Evolutionary conservation across 148 eudicot genomes (phyloP).

Genomic region (Fagopyrum tataricum): DNA sequence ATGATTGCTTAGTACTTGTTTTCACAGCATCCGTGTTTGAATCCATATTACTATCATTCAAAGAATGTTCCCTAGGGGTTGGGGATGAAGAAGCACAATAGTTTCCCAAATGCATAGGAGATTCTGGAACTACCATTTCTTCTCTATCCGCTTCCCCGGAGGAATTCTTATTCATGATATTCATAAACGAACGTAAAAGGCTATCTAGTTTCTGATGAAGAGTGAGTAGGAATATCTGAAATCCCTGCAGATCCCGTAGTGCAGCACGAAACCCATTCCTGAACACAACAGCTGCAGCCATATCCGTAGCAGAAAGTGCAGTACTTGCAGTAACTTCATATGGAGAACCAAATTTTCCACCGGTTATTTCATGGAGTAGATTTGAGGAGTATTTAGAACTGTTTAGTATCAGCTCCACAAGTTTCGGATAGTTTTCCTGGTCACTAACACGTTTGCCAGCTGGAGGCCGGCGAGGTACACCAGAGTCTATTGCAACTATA

Average conservation of each 20-base stretch:
- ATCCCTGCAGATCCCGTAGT: constrained; percentile 87
- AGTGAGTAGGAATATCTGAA: constrained; percentile 88
- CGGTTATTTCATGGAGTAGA: constrained; percentile 69
- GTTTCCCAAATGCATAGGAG: constrained; percentile 39
- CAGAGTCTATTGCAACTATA: constrained; percentile 93
- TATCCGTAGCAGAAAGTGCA: constrained; percentile 30
- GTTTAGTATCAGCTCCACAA: constrained; percentile 90
- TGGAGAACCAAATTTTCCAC: constrained; percentile 66
- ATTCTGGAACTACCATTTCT: constrained; percentile 59
- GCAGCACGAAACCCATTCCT: constrained; percentile 86
- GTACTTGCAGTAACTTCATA: constrained; percentile 28
- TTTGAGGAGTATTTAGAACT: constrained; percentile 70
- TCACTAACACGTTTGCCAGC: constrained; percentile 85
- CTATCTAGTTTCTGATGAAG: constrained; percentile 88
- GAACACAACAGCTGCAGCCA: constrained; percentile 59
- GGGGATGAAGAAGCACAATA: constrained; percentile 30
- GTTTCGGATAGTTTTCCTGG: constrained; percentile 77
- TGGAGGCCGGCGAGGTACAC: constrained; percentile 98
- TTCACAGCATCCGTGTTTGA: constrained; percentile 38
- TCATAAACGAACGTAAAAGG: constrained; percentile 59
- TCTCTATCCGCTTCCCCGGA: constrained; percentile 66
- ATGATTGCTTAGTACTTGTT: constrained; percentile 39
- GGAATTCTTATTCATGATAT: constrained; percentile 47
- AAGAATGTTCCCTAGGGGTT: constrained; percentile 42
- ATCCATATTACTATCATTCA: constrained; percentile 38